Conservation (phyloP, 108 stramenopile genomes). For the Skeletonema potamos region DNA sequence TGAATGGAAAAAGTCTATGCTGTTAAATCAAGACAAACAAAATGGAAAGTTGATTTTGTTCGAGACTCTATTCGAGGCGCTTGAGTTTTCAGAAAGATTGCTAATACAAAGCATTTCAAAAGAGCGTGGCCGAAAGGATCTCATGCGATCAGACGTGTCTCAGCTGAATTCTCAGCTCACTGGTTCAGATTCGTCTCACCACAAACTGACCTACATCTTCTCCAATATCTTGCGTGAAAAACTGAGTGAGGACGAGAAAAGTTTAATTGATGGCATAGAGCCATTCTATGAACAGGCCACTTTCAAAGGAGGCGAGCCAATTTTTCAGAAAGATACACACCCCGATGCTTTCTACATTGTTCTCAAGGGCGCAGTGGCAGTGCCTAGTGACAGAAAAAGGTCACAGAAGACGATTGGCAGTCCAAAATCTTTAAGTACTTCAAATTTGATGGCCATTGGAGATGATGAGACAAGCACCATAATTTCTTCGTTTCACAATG, state of each 20-base stretch:
- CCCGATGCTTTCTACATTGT: slow-evolving; percentile 77
- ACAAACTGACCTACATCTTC: slow-evolving; percentile 31
- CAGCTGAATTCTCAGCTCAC: slow-evolving; percentile 3
- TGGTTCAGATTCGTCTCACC: not conserved
- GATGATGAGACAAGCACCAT: slow-evolving; percentile 10
- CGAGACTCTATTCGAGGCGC: slow-evolving; percentile 35
- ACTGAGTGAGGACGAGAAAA: slow-evolving; percentile 15
- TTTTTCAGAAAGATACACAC: slow-evolving; percentile 52
- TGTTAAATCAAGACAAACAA: slow-evolving; percentile 8
- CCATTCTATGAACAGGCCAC: slow-evolving; percentile 45
- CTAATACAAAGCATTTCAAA: slow-evolving; percentile 30
- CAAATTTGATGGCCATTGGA: slow-evolving; percentile 20
- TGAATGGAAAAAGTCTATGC: slow-evolving; percentile 21
- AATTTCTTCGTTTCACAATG: slow-evolving; percentile 31
- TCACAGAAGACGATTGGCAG: slow-evolving; percentile 14
- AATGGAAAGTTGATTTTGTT: slow-evolving; percentile 34
- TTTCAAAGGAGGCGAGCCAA: slow-evolving; percentile 43
- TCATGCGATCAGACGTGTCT: not conserved
- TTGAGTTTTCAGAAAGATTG: slow-evolving; percentile 44
- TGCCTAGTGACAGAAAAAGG: slow-evolving; percentile 21
- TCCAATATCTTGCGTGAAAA: slow-evolving; percentile 16
- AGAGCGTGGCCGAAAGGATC: not conserved
- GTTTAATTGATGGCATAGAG: slow-evolving; percentile 9
- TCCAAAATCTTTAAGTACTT: slow-evolving; percentile 13
- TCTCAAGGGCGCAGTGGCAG: slow-evolving; percentile 61